Base-by-base conservation (phyloP, 371 early-diverging fungal species). In the Apophysomyces variabilis region DNA sequence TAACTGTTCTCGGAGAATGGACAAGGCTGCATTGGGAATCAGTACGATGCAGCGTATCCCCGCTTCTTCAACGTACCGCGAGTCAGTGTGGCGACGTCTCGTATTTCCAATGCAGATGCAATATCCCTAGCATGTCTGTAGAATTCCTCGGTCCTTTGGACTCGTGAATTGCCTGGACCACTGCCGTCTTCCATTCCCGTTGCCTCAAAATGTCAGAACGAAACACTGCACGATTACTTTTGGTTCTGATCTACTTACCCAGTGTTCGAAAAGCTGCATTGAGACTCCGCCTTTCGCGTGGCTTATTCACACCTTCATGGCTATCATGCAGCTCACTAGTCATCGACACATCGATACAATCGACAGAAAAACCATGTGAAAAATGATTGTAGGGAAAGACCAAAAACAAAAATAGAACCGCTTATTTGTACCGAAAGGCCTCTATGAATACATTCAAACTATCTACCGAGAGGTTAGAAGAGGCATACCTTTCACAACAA, bases 1-100 rank as follows among this genome's bases (percentile, higher is more conserved):
- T 2, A 83, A 61, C 41, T 83, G 83, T 18, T 62, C 50, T 60
- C 76, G 66, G 37, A 78, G 60, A n/a, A 54, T 71, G 7, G 67
- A 66, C 9, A 78, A 57, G 47, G 68, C 79, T 70, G 38, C 16
- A 4, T 5, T 11, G 21, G 18, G 32, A 38, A 65, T 59, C 16
- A 65, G 65, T 26, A 21, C 13, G 41, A 41, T 50, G 16, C 21
- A 9, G 54, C 54, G 9, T 18, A 21, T 7, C 5, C 32, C 32
- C 0, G 21, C 9, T 21, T 5, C 21, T 5, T 9, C 4, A 21
- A 50, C 16, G 54, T 50, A 50, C 54, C 54, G 54, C 54, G 54
- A 21, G 21, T 26, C 21, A 50, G 21, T 9, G 54, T 50, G 7
- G 54, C 54, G 21, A 21, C 21, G 54, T 50, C 54, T 8, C 54